Base-by-base conservation (phyloP, 2,329 filamentous ascomycete species). In the Colletotrichum scovillei region DNA sequence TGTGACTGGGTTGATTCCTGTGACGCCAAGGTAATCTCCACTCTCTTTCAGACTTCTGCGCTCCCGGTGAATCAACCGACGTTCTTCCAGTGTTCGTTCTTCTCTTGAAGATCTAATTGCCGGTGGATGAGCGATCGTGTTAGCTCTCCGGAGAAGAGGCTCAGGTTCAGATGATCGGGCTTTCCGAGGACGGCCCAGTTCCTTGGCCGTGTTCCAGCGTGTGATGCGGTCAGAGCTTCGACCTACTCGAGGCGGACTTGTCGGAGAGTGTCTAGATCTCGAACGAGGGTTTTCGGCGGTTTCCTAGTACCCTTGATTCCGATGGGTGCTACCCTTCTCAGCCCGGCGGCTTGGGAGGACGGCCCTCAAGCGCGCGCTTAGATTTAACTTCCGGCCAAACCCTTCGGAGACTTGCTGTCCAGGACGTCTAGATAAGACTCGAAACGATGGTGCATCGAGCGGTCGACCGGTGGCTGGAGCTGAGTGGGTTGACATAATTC, bases 21-120 rank as follows among this genome's bases (percentile, higher is more conserved):
- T 88, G 1, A 91, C 87, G 2, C 89, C 89, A 0, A 91, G 84
- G 76, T 86, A 91, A 77, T 92, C 89, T 5, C 88, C 88, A 67
- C 87, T 89, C 67, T 87, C 84, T 73, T 86, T 88, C 67, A 90
- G 81, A 53, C 78, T 84, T 57, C 83, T 83, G 6, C 88, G 84
- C 46, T 83, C 80, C 7, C 76, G 76, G 2, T 82, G 79, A 49
- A 78, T 74, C 57, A 82, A 28, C 5, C 63, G 68, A 26, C 72
- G 72, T 42, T 73, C 55, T 30, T 73, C 67, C 8, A 73, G 14
- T 4, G 57, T 63, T 9, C 22, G 55, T 24, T 69, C 66, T 16
- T 19, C 30, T 16, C 30, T 46, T 19, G 53, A 59, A 7, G 55
- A 32, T 22, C 3, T 32, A 8, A 46, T 57, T 24, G 12, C 14